These are phyloP conservation scores for Xanthoconium stramineum DNA, from an alignment of 768 basidiomycete species.

Conservation along the genomic window DNA sequence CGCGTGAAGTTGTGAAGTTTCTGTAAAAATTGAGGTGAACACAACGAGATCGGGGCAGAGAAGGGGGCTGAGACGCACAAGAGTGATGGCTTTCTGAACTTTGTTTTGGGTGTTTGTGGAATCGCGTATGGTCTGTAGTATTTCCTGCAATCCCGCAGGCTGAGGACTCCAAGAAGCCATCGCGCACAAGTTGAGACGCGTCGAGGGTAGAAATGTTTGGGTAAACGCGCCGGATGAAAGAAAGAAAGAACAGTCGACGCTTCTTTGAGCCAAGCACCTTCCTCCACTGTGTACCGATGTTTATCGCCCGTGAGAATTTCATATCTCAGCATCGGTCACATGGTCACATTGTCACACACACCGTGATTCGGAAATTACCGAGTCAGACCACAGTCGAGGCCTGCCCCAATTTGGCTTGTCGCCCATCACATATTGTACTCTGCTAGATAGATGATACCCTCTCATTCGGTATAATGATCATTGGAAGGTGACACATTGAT, in stretches of 20 bases:
- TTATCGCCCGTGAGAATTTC: slow-evolving; percentile 34
- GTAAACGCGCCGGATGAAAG: slow-evolving; percentile 32
- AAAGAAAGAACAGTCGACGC: slow-evolving; percentile 15
- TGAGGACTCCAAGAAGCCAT: slow-evolving; percentile 82
- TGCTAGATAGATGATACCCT: not conserved
- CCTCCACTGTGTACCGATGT: slow-evolving; percentile 33
- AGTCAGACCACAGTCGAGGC: too few relatives aligned
- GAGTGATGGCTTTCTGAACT: slow-evolving; percentile 75
- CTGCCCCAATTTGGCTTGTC: too few relatives aligned
- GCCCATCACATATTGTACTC: not conserved
- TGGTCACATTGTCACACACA: slow-evolving; percentile 19
- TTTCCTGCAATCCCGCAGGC: slow-evolving; percentile 84
- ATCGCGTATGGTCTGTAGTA: slow-evolving; percentile 86
- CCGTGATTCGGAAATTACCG: too few relatives aligned
- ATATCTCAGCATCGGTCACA: slow-evolving; percentile 33
- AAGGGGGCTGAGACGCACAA: slow-evolving; percentile 47
- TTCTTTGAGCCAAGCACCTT: slow-evolving; percentile 11
- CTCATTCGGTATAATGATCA: slow-evolving; percentile 70
- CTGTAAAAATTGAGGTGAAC: slow-evolving; percentile 38
- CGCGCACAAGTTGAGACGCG: slow-evolving; percentile 36
- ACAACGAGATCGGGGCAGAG: slow-evolving; percentile 13
- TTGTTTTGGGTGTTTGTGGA: slow-evolving; percentile 79
- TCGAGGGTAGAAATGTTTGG: slow-evolving; percentile 13
- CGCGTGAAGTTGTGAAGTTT: slow-evolving; percentile 86
- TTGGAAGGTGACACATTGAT: slow-evolving; percentile 52